Evolutionary conservation across 495 filamentous ascomycete species (phyloP).

Genomic region (Hapsidospora chrysogenum): DNA sequence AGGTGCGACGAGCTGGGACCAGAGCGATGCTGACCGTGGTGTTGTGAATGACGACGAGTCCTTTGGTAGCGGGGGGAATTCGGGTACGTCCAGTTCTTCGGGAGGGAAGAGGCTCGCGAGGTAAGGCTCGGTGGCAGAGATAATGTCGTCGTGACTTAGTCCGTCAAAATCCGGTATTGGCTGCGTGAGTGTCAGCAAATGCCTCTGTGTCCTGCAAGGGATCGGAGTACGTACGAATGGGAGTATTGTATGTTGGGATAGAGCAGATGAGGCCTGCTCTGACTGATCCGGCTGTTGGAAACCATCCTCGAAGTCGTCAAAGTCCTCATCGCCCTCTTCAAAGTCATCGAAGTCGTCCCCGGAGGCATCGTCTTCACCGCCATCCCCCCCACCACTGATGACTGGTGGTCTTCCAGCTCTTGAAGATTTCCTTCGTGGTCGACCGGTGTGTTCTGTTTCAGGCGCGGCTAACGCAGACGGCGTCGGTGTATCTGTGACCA

Average conservation of each 20-base stretch:
- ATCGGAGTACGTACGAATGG: slow-evolving; percentile 22
- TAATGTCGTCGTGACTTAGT: slow-evolving; percentile 33
- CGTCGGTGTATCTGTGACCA: too few species aligned
- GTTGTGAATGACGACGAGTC: slow-evolving; percentile 48
- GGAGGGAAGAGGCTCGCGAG: slow-evolving; percentile 40
- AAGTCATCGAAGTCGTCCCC: slow-evolving; percentile 96
- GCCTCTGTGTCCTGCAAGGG: background rate
- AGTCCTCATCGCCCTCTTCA: slow-evolving; percentile 68
- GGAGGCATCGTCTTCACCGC: slow-evolving; percentile 35
- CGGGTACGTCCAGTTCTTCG: slow-evolving; percentile 31
- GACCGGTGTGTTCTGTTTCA: slow-evolving; percentile 1
- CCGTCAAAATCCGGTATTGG: slow-evolving; percentile 59
- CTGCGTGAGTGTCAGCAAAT: slow-evolving; percentile 14
- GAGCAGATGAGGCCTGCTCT: slow-evolving; percentile 17
- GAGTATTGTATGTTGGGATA: slow-evolving; percentile 33
- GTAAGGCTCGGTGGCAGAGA: slow-evolving; percentile 32
- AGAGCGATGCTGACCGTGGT: slow-evolving; percentile 68
- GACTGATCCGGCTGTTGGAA: slow-evolving; percentile 47
- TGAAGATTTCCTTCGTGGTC: slow-evolving; percentile 14
- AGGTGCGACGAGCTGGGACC: slow-evolving; percentile 90
- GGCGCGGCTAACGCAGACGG: too few species aligned
- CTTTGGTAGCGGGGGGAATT: slow-evolving; percentile 20
- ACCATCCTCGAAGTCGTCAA: slow-evolving; percentile 82
- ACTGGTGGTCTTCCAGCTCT: background rate
- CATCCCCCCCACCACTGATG: slow-evolving; percentile 9